Evolutionary conservation across 495 filamentous ascomycete genomes (phyloP), one percentile per base, ranked within the genome.

Genomic region (Clohesyomyces aquaticus): DNA sequence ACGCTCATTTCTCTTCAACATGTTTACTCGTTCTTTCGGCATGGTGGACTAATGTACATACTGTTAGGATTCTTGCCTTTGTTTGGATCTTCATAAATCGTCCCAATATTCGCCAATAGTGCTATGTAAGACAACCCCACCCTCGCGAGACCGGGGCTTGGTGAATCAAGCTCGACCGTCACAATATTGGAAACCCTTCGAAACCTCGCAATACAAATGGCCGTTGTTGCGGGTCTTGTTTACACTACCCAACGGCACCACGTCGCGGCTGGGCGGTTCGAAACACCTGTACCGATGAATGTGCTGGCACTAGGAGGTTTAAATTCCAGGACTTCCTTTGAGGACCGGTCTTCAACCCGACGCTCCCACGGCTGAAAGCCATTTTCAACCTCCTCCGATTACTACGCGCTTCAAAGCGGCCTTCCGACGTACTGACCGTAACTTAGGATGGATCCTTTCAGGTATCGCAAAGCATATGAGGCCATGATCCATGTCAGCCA

Each of bases 401-500:
- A 2, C 32, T 18, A 51, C 14, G 22, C 8, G 2, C 19, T 23
- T 16, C 42, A 26, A 3, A 6, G 23, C 29, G n/a, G 45, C 35
- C 14, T 16, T 23, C 41, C 27, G 21, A 59, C 26, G 38, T 6
- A 49, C 58, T 61, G 28, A 57, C 58, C 26, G 43, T 16, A 61
- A 42, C 45, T 42, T 41, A 61, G 51, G 21, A 69, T 69, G 66
- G 66, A 69, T 27, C 66, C 66, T 25, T 61, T 59, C 22, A 60
- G 62, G 23, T 69, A 69, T 41, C 55, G 61, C 22, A 69, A 59
- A 38, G 66, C 66, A 42, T 69, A 69, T 45, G 61, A 69, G 45
- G 66, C 66, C 14, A 65, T 69, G 66, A 69, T 61, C 23, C 62
- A 65, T 53, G 52, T 32, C 23, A 65, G 58, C 23, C 51, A 61